A percentile compares a stretch with the other conserved stretches of the same genome.
phyloP scores from a whole-genome alignment of 306 rosid genomes.

The Biancaea sappan region DNA sequence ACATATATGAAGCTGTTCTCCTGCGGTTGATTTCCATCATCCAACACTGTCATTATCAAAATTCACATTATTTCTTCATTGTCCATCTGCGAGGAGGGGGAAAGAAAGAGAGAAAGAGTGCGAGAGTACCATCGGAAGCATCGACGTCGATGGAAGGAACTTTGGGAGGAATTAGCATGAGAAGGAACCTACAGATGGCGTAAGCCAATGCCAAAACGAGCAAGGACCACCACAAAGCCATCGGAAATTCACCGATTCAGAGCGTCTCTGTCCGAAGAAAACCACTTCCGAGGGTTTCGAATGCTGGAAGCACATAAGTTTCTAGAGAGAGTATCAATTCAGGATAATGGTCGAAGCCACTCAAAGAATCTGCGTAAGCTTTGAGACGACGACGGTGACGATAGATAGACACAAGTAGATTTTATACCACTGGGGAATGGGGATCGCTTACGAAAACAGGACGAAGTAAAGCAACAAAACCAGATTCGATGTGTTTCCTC shows the following conservation, averaged over 20 bases:
- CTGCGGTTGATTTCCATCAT: conserved; percentile 75
- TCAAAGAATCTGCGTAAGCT: conserved; percentile 27
- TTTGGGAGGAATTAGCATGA: conserved; percentile 88
- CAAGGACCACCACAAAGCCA: conserved; percentile 92
- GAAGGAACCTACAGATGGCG: conserved; percentile 79
- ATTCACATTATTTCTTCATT: conserved; percentile 28
- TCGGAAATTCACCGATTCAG: conserved; percentile 37
- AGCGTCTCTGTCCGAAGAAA: conserved; percentile 7
- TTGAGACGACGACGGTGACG: not conserved
- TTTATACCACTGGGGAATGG: not conserved
- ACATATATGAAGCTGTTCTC: conserved; percentile 88
- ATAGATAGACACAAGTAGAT: not conserved
- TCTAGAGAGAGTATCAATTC: not conserved
- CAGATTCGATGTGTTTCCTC: conserved; percentile 30
- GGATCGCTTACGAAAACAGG: not conserved
- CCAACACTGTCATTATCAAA: conserved; percentile 68
- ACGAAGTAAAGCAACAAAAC: not conserved
- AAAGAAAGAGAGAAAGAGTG: not conserved
- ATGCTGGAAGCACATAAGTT: conserved; percentile 14
- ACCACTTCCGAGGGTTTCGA: conserved; percentile 36
- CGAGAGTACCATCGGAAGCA: conserved; percentile 74
- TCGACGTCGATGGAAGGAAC: conserved; percentile 92
- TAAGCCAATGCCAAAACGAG: conserved; percentile 76
- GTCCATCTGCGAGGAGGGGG: not conserved
- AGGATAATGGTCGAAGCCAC: conserved; percentile 26